phyloP scores from a whole-genome alignment of 371 early-diverging fungal genomes.

The Apophysomyces ossiformis region DNA sequence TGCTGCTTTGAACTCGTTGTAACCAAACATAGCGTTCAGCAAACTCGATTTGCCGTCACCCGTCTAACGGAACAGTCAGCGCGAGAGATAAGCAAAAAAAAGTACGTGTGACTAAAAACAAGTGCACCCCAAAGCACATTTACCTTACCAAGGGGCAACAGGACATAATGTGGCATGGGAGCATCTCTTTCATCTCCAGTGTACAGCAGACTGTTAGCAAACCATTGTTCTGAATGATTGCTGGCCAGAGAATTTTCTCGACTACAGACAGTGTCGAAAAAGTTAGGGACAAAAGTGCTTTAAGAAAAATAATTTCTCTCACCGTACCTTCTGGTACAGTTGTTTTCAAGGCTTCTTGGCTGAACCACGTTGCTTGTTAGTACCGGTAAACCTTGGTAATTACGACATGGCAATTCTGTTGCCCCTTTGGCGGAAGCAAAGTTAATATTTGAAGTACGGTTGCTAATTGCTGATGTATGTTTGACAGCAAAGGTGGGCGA shows the following conservation, averaged over 20 bases:
- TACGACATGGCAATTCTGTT: neutral
- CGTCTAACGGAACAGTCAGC: conserved; percentile 17
- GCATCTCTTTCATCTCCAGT: conserved; percentile 10
- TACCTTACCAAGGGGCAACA: conserved; percentile 33
- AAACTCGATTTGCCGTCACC: conserved; percentile 56
- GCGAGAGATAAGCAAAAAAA: conserved; percentile 18
- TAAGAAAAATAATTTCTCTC: neutral
- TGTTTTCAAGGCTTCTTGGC: neutral
- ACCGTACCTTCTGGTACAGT: neutral
- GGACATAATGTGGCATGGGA: conserved; percentile 23
- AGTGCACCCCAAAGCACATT: neutral
- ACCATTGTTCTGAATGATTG: neutral
- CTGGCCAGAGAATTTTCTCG: neutral
- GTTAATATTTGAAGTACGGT: neutral
- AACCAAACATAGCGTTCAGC: conserved; percentile 53
- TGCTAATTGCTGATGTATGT: neutral
- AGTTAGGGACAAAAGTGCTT: too few relatives aligned
- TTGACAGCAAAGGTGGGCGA: neutral
- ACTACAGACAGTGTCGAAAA: neutral
- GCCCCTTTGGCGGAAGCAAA: neutral
- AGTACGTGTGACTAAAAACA: conserved; percentile 23
- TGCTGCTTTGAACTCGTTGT: conserved; percentile 51
- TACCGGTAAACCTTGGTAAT: neutral
- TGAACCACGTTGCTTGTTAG: neutral
- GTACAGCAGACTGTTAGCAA: neutral